Conservation (phyloP, 2,329 filamentous ascomycete species). For the Aspergillus flavus region DNA sequence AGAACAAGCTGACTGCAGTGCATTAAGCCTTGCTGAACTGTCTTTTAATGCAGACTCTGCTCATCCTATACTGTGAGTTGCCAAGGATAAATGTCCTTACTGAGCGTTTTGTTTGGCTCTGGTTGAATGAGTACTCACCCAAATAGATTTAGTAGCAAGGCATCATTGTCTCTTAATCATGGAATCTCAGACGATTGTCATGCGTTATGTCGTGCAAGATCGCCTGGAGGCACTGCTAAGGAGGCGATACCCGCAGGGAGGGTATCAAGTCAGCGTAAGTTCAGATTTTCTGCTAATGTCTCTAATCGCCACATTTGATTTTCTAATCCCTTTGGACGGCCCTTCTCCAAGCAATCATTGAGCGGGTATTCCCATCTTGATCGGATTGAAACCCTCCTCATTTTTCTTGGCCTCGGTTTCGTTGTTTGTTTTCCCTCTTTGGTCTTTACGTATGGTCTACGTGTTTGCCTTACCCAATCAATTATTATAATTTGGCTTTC, state of each 20-base stretch:
- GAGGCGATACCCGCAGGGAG: slow-evolving; percentile 3
- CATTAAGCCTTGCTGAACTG: background rate
- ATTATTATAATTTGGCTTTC: background rate
- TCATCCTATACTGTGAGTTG: background rate
- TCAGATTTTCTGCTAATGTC: background rate
- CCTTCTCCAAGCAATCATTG: background rate
- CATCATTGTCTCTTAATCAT: background rate
- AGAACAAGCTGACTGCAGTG: background rate
- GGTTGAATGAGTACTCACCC: background rate
- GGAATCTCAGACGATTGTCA: background rate
- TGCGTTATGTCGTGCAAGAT: slow-evolving; percentile 8
- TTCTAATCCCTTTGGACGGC: background rate
- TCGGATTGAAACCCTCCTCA: background rate
- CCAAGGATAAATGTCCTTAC: background rate
- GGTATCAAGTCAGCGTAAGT: slow-evolving; percentile 8
- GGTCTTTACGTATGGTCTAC: background rate
- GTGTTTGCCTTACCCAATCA: background rate
- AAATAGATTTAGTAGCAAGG: background rate
- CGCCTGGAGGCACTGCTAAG: slow-evolving; percentile 5
- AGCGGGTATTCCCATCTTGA: background rate
- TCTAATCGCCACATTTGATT: background rate
- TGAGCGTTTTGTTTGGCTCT: background rate
- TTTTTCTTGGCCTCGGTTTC: background rate
- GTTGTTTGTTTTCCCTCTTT: background rate
- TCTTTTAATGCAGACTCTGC: background rate